Conservation (phyloP, 2,329 filamentous ascomycete genomes). For the Cladosporium sp. region DNA sequence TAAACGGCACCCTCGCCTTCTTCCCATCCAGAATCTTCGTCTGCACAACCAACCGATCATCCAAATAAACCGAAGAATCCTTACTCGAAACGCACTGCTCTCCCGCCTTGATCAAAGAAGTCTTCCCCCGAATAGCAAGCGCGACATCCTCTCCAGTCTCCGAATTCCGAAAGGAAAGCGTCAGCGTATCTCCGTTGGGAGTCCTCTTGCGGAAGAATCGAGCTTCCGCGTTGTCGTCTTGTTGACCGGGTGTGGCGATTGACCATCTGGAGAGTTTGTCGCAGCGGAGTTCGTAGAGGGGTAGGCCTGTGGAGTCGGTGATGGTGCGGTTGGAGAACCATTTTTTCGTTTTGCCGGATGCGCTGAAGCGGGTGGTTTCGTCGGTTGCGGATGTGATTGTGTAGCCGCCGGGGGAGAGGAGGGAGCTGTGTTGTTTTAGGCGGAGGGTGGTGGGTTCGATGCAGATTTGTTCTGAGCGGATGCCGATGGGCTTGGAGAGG, state of each 20-base stretch:
- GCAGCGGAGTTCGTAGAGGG: slow-evolving; percentile 1
- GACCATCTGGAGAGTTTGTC: not conserved
- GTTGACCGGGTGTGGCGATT: not conserved
- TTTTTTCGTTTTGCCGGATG: not conserved
- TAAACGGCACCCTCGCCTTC: slow-evolving; percentile 5
- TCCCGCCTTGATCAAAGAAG: not conserved
- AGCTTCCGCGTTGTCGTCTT: not conserved
- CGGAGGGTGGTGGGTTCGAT: not conserved
- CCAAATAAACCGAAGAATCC: not conserved
- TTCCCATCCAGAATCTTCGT: slow-evolving; percentile 3
- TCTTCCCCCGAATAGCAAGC: not conserved
- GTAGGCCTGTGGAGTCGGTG: not conserved
- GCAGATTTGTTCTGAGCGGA: not conserved
- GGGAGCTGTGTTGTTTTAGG: slow-evolving; percentile 3
- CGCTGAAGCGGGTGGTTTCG: not conserved
- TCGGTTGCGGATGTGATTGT: not conserved
- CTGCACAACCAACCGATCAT: not conserved
- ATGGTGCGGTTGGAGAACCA: slow-evolving; percentile 2
- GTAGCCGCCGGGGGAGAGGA: slow-evolving; percentile 1
- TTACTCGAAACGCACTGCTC: slow-evolving; percentile 1
- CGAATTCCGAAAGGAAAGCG: too few relatives aligned
- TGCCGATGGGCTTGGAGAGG: not conserved
- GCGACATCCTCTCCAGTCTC: not conserved
- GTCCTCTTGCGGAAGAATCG: too few relatives aligned
- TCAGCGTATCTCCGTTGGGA: too few relatives aligned